Evolutionary conservation across 805 yeast genomes (phyloP).

Genomic region (Ascoidea rubescens): DNA sequence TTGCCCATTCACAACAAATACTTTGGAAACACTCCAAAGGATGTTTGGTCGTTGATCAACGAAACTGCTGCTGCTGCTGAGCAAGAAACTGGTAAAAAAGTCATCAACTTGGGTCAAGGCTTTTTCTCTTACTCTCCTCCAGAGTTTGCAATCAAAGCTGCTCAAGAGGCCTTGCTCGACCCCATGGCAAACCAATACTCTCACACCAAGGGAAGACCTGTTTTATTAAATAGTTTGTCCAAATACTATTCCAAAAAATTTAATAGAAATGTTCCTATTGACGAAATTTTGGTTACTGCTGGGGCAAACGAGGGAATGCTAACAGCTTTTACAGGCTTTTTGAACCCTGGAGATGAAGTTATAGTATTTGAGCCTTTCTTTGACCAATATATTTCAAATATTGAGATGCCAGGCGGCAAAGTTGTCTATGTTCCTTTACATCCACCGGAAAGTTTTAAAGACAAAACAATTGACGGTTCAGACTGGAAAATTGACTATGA

Average conservation of each 20-base stretch:
- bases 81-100: slow-evolving; percentile 52
- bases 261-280: slow-evolving; percentile 37
- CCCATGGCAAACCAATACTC: slow-evolving; percentile 87
- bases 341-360: slow-evolving; percentile 85
- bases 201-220: slow-evolving; percentile 77
- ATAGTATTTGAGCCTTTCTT: slow-evolving; percentile 95
- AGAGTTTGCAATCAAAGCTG: slow-evolving; percentile 77
- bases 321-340: slow-evolving; percentile 69
- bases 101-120: slow-evolving; percentile 91
- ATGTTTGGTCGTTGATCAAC: slow-evolving; percentile 90
- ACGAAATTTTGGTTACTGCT: slow-evolving; percentile 72
- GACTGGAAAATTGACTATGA: slow-evolving; percentile 84
- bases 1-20: slow-evolving; percentile 46
- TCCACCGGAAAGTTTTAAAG: slow-evolving; percentile 62
- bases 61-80: slow-evolving; percentile 62
- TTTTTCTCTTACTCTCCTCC: slow-evolving; percentile 96
- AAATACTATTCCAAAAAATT: slow-evolving; percentile 58
- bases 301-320: slow-evolving; percentile 97
- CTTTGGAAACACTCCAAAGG: slow-evolving; percentile 63
- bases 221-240: slow-evolving; percentile 55
- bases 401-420: slow-evolving; percentile 87
- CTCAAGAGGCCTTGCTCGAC: slow-evolving; percentile 54
- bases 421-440: slow-evolving; percentile 77
- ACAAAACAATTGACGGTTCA: slow-evolving; percentile 53
- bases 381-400: slow-evolving; percentile 91